phyloP scores from a whole-genome alignment of 169 alveolate species.

The Babesia ovis region DNA sequence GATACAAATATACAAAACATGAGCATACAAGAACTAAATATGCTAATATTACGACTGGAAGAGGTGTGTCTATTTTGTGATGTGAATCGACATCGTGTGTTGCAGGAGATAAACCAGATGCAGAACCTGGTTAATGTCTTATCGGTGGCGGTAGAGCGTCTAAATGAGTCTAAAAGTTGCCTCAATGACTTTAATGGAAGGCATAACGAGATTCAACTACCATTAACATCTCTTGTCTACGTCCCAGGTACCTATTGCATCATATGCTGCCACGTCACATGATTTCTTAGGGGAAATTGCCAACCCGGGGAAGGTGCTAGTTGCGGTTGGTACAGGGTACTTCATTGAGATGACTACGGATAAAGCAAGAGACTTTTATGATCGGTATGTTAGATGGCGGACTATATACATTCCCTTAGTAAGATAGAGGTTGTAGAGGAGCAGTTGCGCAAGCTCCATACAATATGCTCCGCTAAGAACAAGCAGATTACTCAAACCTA shows the following conservation, averaged over 20 bases:
- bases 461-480: slow-evolving; percentile 51
- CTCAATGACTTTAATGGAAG: slow-evolving; percentile 25
- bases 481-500: slow-evolving; percentile 45
- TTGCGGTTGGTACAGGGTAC: slow-evolving; percentile 68
- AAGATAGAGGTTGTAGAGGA: slow-evolving; percentile 55
- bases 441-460: slow-evolving; percentile 58
- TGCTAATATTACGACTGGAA: slow-evolving; percentile 56
- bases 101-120: slow-evolving; percentile 62
- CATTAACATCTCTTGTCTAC: slow-evolving; percentile 70
- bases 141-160: slow-evolving; percentile 55
- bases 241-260: slow-evolving; percentile 49
- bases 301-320: slow-evolving; percentile 66
- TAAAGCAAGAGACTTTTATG: slow-evolving; percentile 59
- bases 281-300: slow-evolving; percentile 42
- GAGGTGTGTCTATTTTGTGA: slow-evolving; percentile 43
- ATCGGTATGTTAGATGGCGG: slow-evolving; percentile 17
- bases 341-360: slow-evolving; percentile 52
- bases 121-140: slow-evolving; percentile 55
- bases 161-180: slow-evolving; percentile 60
- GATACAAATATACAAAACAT: slow-evolving; percentile 27
- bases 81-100: neutral
- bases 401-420: slow-evolving; percentile 15
- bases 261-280: neutral
- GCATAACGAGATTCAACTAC: slow-evolving; percentile 45
- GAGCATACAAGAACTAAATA: slow-evolving; percentile 61